Evolutionary conservation across 2,329 filamentous ascomycete genomes (phyloP), one percentile per base, ranked within the genome.

Genomic region (Fusarium sp.): DNA sequence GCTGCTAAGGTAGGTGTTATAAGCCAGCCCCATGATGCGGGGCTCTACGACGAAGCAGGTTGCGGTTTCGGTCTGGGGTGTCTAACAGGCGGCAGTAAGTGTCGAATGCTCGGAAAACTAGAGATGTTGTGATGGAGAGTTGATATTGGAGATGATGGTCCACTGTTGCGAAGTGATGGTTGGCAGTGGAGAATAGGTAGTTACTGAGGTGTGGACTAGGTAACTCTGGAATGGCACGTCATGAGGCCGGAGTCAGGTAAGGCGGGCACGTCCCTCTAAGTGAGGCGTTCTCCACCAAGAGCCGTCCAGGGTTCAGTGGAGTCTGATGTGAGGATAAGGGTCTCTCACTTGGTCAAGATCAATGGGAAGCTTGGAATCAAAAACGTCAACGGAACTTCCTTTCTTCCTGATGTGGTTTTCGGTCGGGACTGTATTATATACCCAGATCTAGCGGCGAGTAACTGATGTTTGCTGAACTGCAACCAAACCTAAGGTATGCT

Each of bases 1-100:
- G 76, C 92, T 91, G 79, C 90, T 92, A 70, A 97, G 90, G 79
- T 97, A 97, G 64, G 92, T 90, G 82, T 97, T 97, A 84, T 97
- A 97, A 62, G 90, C 85, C 73, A 97, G 89, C 71, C 94, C 94
- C 94, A 97, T 97, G 56, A 68, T 80, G 67, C 49, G 55, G 62
- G 65, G 65, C 48, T 40, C 44, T 41, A 47, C 15, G 35, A 55
- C 48, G 28, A 49, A 32, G 24, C 45, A 54, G 49, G 47, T 37
- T 26, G 22, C 17, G 43, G 22, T 39, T 55, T 33, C 40, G 26
- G 39, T 19, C n/a, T 48, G 7, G 20, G 35, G 35, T n/a, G 33
- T 37, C 35, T n/a, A n/a, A 37, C 7, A 33, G 35, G 32, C 8
- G 44, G 22, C 26, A 8, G 30, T 28, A 41, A 22, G 19, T 19